A percentile compares a stretch with the other conserved stretches of the same genome.
Evolutionary conservation across 257 asterid species (phyloP).

Genomic region (Lycium barbarum): DNA sequence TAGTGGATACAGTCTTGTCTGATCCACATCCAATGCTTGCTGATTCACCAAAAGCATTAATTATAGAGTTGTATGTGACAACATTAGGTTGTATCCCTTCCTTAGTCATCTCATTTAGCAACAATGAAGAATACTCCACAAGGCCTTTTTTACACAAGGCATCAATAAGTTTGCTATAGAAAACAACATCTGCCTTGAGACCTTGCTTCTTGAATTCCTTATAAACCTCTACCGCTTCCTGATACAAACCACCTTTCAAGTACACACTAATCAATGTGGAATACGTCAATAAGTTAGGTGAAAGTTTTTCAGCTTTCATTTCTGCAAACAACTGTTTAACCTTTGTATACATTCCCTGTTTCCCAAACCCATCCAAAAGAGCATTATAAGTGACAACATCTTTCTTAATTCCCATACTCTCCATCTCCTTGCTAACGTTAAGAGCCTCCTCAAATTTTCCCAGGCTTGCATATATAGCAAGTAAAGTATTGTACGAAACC

Average conservation of each 20-base stretch:
- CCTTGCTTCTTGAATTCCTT: conserved; percentile 75
- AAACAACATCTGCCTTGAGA: conserved; percentile 92
- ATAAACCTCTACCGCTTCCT: conserved; percentile 73
- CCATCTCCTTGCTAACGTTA: conserved; percentile 87
- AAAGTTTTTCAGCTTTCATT: conserved; percentile 70
- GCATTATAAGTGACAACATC: conserved; percentile 96
- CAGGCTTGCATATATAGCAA: conserved; percentile 81
- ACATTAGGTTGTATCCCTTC: conserved; percentile 94
- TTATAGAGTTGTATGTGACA: conserved; percentile 91
- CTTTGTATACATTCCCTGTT: conserved; percentile 77
- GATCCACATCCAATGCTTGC: conserved; percentile 41
- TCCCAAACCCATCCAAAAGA: conserved; percentile 87
- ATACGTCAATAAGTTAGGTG: conserved; percentile 81
- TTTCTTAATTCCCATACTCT: conserved; percentile 79
- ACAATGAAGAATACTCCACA: conserved; percentile 73
- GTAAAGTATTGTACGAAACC: conserved; percentile 86
- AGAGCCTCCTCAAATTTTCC: conserved; percentile 89
- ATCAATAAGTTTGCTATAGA: conserved; percentile 89
- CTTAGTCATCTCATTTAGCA: conserved; percentile 91
- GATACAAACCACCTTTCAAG: conserved; percentile 74
- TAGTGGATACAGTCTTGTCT: conserved; percentile 43
- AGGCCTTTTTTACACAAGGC: conserved; percentile 91
- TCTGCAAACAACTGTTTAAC: conserved; percentile 76
- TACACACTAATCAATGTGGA: conserved; percentile 86
- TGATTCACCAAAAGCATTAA: conserved; percentile 84